Percentiles rank a stretch among this genome's conserved stretches.
These are phyloP conservation scores for Pisolithus marmoratus DNA, from an alignment of 768 basidiomycete genomes.

Conservation along the genomic window DNA sequence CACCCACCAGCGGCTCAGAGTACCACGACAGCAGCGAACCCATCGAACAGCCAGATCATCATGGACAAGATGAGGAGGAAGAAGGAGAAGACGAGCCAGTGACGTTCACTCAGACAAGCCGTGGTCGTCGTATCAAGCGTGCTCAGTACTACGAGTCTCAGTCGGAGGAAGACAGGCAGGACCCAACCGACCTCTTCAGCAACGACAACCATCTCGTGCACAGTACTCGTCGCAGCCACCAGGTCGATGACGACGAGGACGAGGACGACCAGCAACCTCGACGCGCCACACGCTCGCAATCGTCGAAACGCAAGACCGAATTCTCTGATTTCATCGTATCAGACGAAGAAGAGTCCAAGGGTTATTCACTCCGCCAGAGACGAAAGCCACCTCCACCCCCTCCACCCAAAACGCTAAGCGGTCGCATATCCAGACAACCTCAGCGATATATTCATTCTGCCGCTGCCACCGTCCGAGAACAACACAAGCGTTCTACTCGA, in stretches of 20 bases:
- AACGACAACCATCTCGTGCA: conserved; percentile 6
- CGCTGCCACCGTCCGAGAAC: background rate
- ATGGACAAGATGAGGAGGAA: no score
- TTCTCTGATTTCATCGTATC: conserved; percentile 35
- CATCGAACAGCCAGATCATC: conserved; percentile 20
- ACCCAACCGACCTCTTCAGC: conserved; percentile 5
- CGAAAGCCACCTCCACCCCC: conserved; percentile 26
- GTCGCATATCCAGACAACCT: conserved; percentile 23
- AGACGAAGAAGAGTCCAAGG: conserved; percentile 38
- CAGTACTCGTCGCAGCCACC: background rate
- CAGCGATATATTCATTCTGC: conserved; percentile 2
- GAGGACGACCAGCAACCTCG: conserved; percentile 23
- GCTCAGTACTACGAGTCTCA: conserved; percentile 40
- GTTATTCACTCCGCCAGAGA: conserved; percentile 34
- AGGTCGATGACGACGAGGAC: conserved; percentile 26
- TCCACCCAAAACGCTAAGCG: conserved; percentile 12
- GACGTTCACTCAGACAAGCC: conserved; percentile 21
- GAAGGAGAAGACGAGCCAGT: conserved; percentile 2
- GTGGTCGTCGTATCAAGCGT: conserved; percentile 39
- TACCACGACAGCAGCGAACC: conserved; percentile 27
- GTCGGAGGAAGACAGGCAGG: conserved; percentile 29
- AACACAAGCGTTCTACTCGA: conserved; percentile 18
- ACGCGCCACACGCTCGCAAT: conserved; percentile 11
- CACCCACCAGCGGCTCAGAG: conserved; percentile 23
- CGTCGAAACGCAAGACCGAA: conserved; percentile 10